Evolutionary conservation across 2,329 filamentous ascomycete genomes (phyloP).

Genomic region (Curvularia sp.): DNA sequence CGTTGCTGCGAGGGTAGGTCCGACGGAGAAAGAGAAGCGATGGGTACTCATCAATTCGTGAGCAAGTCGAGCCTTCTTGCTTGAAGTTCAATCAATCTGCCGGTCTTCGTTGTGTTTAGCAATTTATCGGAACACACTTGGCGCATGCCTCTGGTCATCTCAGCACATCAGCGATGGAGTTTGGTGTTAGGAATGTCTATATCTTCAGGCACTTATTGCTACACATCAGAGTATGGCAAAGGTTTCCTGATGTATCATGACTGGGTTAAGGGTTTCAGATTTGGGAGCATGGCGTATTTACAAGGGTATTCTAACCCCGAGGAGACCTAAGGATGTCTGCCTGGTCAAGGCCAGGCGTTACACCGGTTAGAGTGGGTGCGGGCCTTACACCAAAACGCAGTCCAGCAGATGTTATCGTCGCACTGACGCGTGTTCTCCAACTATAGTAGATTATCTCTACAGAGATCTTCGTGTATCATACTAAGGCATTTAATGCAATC

Average conservation of each 20-base stretch:
- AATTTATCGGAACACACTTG: conserved; percentile 1
- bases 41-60: conserved; percentile 57
- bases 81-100: background rate
- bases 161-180: conserved; percentile 4
- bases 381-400: background rate
- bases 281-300: background rate
- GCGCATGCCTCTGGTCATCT: background rate
- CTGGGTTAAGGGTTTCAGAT: background rate
- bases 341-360: background rate
- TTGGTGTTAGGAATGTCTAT: conserved; percentile 2
- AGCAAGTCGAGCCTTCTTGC: background rate
- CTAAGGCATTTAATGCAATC: background rate
- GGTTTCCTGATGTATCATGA: background rate
- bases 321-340: background rate
- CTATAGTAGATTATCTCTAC: background rate
- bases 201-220: conserved; percentile 3
- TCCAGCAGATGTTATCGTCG: background rate
- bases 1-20: conserved; percentile 68
- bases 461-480: background rate
- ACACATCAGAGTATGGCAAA: background rate
- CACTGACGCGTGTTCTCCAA: background rate
- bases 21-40: conserved; percentile 68
- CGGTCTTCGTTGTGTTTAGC: background rate
- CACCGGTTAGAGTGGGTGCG: background rate
- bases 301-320: background rate